Base-by-base conservation (phyloP, 2,329 filamentous ascomycete genomes). In the Chaetothyriales sp. region DNA sequence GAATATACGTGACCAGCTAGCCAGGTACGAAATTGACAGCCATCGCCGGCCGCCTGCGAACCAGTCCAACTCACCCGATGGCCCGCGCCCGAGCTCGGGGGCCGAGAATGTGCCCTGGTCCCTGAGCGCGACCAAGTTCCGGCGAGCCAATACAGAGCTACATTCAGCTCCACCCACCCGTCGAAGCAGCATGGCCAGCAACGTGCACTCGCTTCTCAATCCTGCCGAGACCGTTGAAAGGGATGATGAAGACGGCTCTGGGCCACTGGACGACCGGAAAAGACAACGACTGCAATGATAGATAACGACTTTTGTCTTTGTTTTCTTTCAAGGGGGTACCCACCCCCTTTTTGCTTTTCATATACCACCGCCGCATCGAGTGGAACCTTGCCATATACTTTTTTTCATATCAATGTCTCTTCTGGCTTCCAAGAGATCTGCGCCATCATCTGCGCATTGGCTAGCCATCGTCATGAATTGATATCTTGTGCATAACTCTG, bases 131-230 rank as follows among this genome's bases (percentile, higher is more conserved):
- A 51, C 48, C 47, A 59, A 55, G 51, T 60, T 59, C 43, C 57
- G 57, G 12, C 52, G 57, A 9, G 49, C 54, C 5, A 59, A 45
- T 42, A 55, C 55, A 39, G 59, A 52, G 51, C 59, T 45, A 50
- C 74, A 70, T 42, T 71, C 73, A 3, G 75, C 72, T 0, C 79
- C 81, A 2, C 78, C 78, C n/a, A 84, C 80, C 6, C 69, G 81
- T 50, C 72, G 81, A 53, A 80, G 78, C 22, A 84, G 80, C 60
- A 84, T 84, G 81, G 81, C 81, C 5, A 83, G 80, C 57, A 84
- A 81, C 58, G 77, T 82, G 19, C 79, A 82, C 62, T 79, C 75
- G 5, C 65, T 84, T 20, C 70, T 84, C 1, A 84, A 84, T 57
- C 81, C 81, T 5, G 78, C 80, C 12, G 80, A 83, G 57, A 83